Percentiles rank a stretch among this genome's conserved stretches.
Evolutionary conservation across 805 yeast species (phyloP).

Genomic region (Ogataea pini): DNA sequence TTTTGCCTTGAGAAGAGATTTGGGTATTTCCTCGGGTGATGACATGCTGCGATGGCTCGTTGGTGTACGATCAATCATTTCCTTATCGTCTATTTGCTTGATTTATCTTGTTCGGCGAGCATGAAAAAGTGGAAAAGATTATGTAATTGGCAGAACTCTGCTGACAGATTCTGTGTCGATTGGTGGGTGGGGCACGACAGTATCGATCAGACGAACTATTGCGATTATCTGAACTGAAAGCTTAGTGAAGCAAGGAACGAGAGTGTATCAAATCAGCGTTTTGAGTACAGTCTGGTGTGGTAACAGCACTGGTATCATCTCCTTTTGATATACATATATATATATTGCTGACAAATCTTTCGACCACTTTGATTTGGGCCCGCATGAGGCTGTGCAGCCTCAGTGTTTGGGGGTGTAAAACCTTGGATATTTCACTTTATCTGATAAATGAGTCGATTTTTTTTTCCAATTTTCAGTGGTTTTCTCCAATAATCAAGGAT

Average conservation of each 20-base stretch:
- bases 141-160: background rate
- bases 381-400: slow-evolving; percentile 25
- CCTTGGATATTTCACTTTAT: slow-evolving; percentile 45
- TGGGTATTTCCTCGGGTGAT: slow-evolving; percentile 27
- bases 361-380: background rate
- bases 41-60: slow-evolving; percentile 13
- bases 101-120: background rate
- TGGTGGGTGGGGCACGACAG: too few species aligned
- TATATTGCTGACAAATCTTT: background rate
- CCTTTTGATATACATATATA: too few species aligned
- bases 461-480: slow-evolving; percentile 51
- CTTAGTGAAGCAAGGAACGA: too few species aligned
- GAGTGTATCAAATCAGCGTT: too few species aligned
- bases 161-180: background rate
- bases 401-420: slow-evolving; percentile 18
- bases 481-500: background rate
- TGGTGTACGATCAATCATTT: too few species aligned
- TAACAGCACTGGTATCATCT: too few species aligned
- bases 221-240: too few species aligned
- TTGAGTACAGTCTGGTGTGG: too few species aligned
- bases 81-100: background rate
- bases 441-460: slow-evolving; percentile 53
- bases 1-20: slow-evolving; percentile 49
- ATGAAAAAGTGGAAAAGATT: background rate
- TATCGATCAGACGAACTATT: too few species aligned